Evolutionary conservation across 257 asterid species (phyloP).

Genomic region (Linderniella brevidens): DNA sequence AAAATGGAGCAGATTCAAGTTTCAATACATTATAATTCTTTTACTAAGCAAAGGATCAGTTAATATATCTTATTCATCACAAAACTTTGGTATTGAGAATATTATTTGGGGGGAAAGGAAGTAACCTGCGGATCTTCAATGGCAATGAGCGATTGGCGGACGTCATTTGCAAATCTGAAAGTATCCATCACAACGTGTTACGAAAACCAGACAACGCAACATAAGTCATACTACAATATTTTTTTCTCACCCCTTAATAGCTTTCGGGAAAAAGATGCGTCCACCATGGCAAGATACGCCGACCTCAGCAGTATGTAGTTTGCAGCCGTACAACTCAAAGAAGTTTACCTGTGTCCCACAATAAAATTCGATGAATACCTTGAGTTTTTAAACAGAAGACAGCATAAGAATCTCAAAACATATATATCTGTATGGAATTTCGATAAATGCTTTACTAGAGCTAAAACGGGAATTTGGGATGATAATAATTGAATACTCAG

Average conservation of each 20-base stretch:
- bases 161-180: constrained; percentile 50
- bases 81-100: not conserved
- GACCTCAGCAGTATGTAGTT: constrained; percentile 66
- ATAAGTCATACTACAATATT: not conserved
- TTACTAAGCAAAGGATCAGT: not conserved
- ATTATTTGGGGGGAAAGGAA: constrained; percentile 7
- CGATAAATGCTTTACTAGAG: not conserved
- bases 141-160: constrained; percentile 45
- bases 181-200: constrained; percentile 4
- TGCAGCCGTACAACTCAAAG: constrained; percentile 84
- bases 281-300: constrained; percentile 73
- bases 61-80: not conserved
- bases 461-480: not conserved
- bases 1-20: constrained; percentile 7
- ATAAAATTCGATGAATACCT: constrained; percentile 3
- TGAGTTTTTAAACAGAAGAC: constrained; percentile 5
- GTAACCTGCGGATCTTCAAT: constrained; percentile 95
- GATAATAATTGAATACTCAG: not conserved
- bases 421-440: too few species aligned
- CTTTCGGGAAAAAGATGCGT: constrained; percentile 60
- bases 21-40: not conserved
- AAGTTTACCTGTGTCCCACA: constrained; percentile 52
- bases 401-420: constrained; percentile 8
- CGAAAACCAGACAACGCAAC: constrained; percentile 1
- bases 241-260: constrained; percentile 42